Evolutionary conservation across 306 rosid genomes (phyloP), one percentile per base, ranked within the genome.

Genomic region (Alnus glutinosa): DNA sequence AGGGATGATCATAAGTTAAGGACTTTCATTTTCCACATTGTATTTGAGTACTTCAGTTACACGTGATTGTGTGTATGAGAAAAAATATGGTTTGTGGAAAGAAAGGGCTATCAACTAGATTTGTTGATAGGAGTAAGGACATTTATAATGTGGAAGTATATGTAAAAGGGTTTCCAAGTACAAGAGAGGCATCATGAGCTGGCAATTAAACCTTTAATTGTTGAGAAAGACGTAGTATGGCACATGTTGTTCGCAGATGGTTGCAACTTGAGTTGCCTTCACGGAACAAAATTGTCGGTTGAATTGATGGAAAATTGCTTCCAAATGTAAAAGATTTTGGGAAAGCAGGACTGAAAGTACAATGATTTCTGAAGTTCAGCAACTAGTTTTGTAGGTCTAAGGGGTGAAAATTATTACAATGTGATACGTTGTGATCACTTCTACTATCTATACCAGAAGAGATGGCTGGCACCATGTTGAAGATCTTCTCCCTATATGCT

Each of bases 81-180:
- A 42, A 42, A 49, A 49, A 12, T 30, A 69, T 78, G 69, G 13
- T 4, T 14, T 78, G 61, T 30, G 70, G 39, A 69, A 70, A 55
- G 58, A 19, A 51, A 7, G 58, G 58, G 19, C 2, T 52, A 28
- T 36, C 1, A 67, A 52, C 47, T 44, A 32, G 51, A 75, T 28
- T 48, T 13, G 68, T 32, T 9, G 37, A 36, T 48, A 46, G 19
- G 15, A 30, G 52, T 57, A 77, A 42, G 34, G 18, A 23, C 16
- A 57, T 44, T 55, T 68, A 19, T 67, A 19, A 67, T 51, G 74
- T 48, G 51, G 46, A 42, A 5, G 46, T 42, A 42, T 4, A 42
- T 42, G 46, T 42, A 42, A 42, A 42, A 42, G 46, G 8, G 46
- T 42, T 42, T 42, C 46, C 46, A 42, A 42, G 63, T 34, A 9